Percentiles rank a stretch among this genome's conserved stretches.
Evolutionary conservation across 345 rosid genomes (phyloP).

Genomic region (Erysimum cheiranthoides): DNA sequence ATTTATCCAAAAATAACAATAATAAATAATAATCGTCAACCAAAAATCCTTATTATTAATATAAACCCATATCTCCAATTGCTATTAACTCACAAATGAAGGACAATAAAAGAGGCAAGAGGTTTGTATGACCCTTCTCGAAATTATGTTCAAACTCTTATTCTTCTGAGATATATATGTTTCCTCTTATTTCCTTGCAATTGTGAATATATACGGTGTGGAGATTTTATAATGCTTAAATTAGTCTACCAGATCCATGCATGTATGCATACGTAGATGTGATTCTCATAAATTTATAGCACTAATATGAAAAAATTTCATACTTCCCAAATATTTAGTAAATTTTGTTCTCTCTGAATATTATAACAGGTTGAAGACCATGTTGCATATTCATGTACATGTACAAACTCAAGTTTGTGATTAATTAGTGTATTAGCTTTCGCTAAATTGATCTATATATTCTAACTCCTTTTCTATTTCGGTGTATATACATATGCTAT

Average conservation of each 20-base stretch:
- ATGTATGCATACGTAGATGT: slow-evolving; percentile 11
- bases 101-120: slow-evolving; percentile 32
- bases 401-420: background rate
- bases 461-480: background rate
- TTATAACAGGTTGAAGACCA: slow-evolving; percentile 9
- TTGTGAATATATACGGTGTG: background rate
- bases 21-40: background rate
- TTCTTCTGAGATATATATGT: slow-evolving; percentile 9
- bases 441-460: background rate
- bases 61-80: slow-evolving; percentile 18
- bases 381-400: background rate
- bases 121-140: slow-evolving; percentile 35
- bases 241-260: slow-evolving; percentile 18
- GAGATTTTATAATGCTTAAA: slow-evolving; percentile 11
- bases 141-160: slow-evolving; percentile 29
- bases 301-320: background rate
- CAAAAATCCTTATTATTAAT: slow-evolving; percentile 15
- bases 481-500: background rate
- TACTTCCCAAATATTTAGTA: background rate
- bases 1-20: background rate
- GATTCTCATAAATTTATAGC: background rate
- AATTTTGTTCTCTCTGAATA: no score
- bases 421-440: slow-evolving; percentile 3
- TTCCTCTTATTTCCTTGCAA: background rate
- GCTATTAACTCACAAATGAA: slow-evolving; percentile 32